Conservation (phyloP, 805 yeast genomes). For the Metschnikowia hibisci region DNA sequence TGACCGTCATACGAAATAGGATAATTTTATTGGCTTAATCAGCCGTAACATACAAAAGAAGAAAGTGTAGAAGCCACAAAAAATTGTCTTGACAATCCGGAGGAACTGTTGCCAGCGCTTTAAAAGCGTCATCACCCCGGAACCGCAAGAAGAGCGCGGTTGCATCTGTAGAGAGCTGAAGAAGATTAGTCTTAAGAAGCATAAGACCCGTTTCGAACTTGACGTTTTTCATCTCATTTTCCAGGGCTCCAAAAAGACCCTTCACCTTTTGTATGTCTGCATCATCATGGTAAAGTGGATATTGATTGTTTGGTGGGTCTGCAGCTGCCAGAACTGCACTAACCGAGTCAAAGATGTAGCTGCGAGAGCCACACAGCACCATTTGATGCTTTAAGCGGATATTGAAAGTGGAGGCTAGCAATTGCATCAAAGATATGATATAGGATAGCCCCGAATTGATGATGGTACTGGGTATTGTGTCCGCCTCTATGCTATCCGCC, state of each 20-base stretch:
- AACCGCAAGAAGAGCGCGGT: constrained; percentile 17
- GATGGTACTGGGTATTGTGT: constrained; percentile 10
- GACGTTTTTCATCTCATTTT: constrained; percentile 15
- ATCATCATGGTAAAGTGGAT: constrained; percentile 11
- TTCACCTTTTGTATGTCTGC: constrained; percentile 14
- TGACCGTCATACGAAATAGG: neutral
- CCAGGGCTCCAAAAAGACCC: neutral
- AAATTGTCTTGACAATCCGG: constrained; percentile 38
- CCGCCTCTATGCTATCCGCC: neutral
- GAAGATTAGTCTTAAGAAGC: constrained; percentile 30
- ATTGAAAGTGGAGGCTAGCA: constrained; percentile 25
- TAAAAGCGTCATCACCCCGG: constrained; percentile 6
- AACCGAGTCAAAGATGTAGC: constrained; percentile 22
- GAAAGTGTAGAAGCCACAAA: constrained; percentile 38
- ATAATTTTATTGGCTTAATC: neutral
- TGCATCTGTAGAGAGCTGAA: constrained; percentile 22
- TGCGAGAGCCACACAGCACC: constrained; percentile 19
- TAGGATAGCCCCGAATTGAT: constrained; percentile 32
- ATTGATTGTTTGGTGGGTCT: neutral
- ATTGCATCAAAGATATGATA: constrained; percentile 26
- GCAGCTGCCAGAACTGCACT: neutral
- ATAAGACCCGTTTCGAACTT: constrained; percentile 32
- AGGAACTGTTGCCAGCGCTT: constrained; percentile 23
- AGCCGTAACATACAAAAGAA: constrained; percentile 33
- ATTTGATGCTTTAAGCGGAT: constrained; percentile 28